These are phyloP conservation scores for Serendipita sp. DNA, from an alignment of 768 basidiomycete species.

Conservation along the genomic window DNA sequence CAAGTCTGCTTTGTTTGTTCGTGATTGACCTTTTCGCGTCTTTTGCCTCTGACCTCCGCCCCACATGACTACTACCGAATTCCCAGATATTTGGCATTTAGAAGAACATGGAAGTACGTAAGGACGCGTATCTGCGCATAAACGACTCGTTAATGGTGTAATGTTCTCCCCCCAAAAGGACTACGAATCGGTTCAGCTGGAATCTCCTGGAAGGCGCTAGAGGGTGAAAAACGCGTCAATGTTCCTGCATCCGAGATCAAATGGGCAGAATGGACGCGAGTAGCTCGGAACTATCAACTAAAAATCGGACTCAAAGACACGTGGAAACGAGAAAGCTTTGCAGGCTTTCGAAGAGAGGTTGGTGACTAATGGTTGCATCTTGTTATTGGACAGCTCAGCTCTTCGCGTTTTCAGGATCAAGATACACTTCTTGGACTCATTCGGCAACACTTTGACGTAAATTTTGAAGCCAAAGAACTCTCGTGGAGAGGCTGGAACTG, in stretches of 20 bases:
- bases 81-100: not conserved
- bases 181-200: conserved; percentile 82
- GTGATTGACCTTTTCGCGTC: not conserved
- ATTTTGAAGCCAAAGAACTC: conserved; percentile 72
- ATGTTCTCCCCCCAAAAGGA: not conserved
- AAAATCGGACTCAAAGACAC: conserved; percentile 67
- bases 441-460: conserved; percentile 76
- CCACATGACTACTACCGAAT: not conserved
- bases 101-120: conserved; percentile 3
- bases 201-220: conserved; percentile 69
- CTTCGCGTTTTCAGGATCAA: conserved; percentile 48
- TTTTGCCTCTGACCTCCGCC: not conserved
- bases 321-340: conserved; percentile 61
- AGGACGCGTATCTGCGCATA: not conserved
- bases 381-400: too few relatives aligned
- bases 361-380: conserved; percentile 16
- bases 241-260: conserved; percentile 62
- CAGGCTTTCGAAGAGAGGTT: conserved; percentile 86
- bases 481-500: conserved; percentile 97
- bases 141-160: not conserved
- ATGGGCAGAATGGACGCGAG: conserved; percentile 82
- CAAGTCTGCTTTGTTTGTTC: not conserved
- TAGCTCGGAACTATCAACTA: conserved; percentile 85
- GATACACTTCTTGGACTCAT: conserved; percentile 67
- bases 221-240: conserved; percentile 46